phyloP scores from a whole-genome alignment of 805 yeast genomes.

The Yamadazyma paraphyllophila region DNA sequence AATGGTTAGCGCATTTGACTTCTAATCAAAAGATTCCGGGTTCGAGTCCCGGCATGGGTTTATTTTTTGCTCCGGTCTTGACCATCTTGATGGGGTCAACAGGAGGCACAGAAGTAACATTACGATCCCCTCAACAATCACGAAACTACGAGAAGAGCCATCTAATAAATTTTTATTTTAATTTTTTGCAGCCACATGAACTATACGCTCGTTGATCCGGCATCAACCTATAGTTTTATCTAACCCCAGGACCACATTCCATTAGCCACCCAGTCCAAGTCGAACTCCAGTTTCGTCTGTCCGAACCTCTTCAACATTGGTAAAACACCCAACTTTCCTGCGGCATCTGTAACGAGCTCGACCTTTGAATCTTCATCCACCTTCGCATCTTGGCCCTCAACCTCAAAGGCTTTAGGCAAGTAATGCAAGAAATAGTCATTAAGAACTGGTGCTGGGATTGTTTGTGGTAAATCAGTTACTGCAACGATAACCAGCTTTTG shows the following conservation, averaged over 20 bases:
- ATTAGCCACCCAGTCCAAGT: slow-evolving; percentile 36
- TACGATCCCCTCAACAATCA: too few species aligned
- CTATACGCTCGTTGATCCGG: too few species aligned
- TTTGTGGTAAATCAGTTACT: slow-evolving; percentile 32
- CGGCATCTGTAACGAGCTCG: slow-evolving; percentile 22
- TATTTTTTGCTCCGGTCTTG: slow-evolving; percentile 11
- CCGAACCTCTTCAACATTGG: slow-evolving; percentile 40
- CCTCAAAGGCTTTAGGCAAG: slow-evolving; percentile 21
- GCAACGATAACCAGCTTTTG: slow-evolving; percentile 21
- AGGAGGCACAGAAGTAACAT: too few species aligned
- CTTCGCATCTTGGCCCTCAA: slow-evolving; percentile 7
- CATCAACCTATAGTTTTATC: neutral
- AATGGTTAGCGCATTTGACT: slow-evolving; percentile 68
- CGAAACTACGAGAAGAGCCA: too few species aligned
- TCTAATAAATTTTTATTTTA: too few species aligned
- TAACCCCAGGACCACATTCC: slow-evolving; percentile 32
- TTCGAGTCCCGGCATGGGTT: slow-evolving; percentile 56
- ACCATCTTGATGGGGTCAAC: too few species aligned
- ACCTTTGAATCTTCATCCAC: slow-evolving; percentile 16
- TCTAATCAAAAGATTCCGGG: slow-evolving; percentile 66
- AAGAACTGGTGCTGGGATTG: slow-evolving; percentile 33
- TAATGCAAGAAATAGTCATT: slow-evolving; percentile 37
- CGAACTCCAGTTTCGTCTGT: slow-evolving; percentile 21
- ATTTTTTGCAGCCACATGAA: neutral
- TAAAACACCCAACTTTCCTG: slow-evolving; percentile 17